Conservation (phyloP, 2,329 filamentous ascomycete species). For the Drechslera avenae region DNA sequence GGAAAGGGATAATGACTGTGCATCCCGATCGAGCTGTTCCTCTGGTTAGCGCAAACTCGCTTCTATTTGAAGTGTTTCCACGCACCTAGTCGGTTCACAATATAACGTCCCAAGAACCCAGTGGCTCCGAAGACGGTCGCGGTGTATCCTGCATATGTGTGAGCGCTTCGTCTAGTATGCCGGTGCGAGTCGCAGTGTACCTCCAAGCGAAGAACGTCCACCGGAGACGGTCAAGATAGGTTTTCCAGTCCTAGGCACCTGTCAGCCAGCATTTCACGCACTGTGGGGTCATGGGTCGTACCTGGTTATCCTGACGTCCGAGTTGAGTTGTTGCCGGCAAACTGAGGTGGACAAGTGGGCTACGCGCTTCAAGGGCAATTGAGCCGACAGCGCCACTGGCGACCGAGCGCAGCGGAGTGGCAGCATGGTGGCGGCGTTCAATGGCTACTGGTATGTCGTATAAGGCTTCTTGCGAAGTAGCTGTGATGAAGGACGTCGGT, state of each 20-base stretch:
- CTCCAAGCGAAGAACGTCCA: conserved; percentile 87
- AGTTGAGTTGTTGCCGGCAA: conserved; percentile 51
- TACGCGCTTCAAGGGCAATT: conserved; percentile 35
- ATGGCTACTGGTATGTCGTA: conserved; percentile 41
- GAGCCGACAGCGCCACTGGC: conserved; percentile 44
- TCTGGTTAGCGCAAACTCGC: conserved; percentile 22
- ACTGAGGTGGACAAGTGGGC: conserved; percentile 37
- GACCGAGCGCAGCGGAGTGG: conserved; percentile 49
- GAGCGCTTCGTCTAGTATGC: conserved; percentile 28
- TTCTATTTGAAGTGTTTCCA: background rate
- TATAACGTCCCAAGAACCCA: conserved; percentile 93
- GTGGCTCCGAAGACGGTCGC: conserved; percentile 98
- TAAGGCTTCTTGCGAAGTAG: conserved; percentile 35
- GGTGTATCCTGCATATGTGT: conserved; percentile 73
- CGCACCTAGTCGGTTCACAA: conserved; percentile 89
- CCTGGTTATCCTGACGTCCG: conserved; percentile 86
- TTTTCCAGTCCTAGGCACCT: conserved; percentile 74
- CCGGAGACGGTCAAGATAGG: conserved; percentile 87
- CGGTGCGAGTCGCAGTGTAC: conserved; percentile 55
- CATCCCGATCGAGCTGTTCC: conserved; percentile 83
- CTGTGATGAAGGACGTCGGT: conserved; percentile 27
- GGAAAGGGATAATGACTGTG: conserved; percentile 89
- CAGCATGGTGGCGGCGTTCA: conserved; percentile 48
- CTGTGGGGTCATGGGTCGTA: conserved; percentile 1
- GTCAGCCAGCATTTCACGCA: conserved; percentile 16